These are phyloP conservation scores for Eruca vesicaria DNA, from an alignment of 441 rosid genomes.

Conservation along the genomic window DNA sequence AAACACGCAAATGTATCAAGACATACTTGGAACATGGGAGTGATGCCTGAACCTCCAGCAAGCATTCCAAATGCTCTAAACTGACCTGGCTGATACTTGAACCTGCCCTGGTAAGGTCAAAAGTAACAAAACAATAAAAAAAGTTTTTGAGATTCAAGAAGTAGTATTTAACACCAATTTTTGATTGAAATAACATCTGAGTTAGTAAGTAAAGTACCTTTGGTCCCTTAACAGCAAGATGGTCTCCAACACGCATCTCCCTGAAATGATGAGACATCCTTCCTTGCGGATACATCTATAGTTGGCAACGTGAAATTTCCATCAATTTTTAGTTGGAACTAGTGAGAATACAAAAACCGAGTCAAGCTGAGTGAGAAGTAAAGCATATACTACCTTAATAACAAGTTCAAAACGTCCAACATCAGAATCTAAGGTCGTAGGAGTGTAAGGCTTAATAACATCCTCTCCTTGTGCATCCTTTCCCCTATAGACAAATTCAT, in stretches of 20 bases:
- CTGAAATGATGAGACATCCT: constrained; percentile 98
- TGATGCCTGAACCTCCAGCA: constrained; percentile 97
- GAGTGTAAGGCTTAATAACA: constrained; percentile 90
- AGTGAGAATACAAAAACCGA: neutral
- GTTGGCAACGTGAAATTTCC: constrained; percentile 3
- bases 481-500: constrained; percentile 49
- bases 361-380: neutral
- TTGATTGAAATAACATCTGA: neutral
- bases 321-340: neutral
- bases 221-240: constrained; percentile 90
- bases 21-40: constrained; percentile 97
- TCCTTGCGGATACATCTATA: constrained; percentile 98
- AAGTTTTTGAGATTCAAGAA: constrained; percentile 7
- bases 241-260: constrained; percentile 80
- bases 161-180: neutral
- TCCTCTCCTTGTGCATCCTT: constrained; percentile 83
- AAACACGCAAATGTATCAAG: neutral
- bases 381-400: constrained; percentile 58
- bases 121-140: neutral
- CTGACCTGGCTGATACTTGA: constrained; percentile 77
- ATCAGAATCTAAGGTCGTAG: constrained; percentile 92
- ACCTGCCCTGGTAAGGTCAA: constrained; percentile 67
- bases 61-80: constrained; percentile 93
- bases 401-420: constrained; percentile 86
- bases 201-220: constrained; percentile 52